Evolutionary conservation across 148 eudicot species (phyloP).

Genomic region (Limonium bicolor): DNA sequence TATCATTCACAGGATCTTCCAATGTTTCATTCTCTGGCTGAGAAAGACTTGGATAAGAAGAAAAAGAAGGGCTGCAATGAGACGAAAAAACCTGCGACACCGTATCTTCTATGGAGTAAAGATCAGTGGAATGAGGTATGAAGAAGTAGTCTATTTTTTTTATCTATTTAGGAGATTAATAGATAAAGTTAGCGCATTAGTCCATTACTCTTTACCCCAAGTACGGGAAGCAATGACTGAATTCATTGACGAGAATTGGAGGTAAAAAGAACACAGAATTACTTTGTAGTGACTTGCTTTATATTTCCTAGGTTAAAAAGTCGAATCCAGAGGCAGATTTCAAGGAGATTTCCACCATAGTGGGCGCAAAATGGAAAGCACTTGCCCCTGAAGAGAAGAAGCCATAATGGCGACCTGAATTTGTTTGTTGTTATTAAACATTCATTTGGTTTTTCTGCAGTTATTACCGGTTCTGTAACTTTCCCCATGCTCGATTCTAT

Average conservation of each 20-base stretch:
- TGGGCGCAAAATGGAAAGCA: constrained; percentile 83
- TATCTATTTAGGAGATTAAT: no score
- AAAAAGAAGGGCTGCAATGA: constrained; percentile 37
- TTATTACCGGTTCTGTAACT: no score
- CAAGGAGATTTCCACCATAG: constrained; percentile 51
- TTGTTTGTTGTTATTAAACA: constrained; percentile 49
- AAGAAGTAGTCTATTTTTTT: background rate
- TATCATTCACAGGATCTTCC: constrained; percentile 58
- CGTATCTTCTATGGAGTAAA: constrained; percentile 78
- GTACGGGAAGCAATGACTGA: background rate
- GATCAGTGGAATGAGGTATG: constrained; percentile 92
- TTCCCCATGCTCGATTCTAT: no score
- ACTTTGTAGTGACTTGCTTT: background rate
- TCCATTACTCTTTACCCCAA: no score
- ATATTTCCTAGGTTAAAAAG: constrained; percentile 42
- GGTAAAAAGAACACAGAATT: no score
- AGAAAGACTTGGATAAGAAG: constrained; percentile 40
- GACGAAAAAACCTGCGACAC: constrained; percentile 60
- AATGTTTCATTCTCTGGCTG: constrained; percentile 25
- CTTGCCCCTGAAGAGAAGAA: constrained; percentile 71
- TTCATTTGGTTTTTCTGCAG: no score
- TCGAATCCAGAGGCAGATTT: constrained; percentile 72
- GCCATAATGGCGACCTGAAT: constrained; percentile 76
- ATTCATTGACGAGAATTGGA: background rate
- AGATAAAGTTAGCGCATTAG: no score